Base-by-base conservation (phyloP, 2,329 filamentous ascomycete species). In the Beauveria sp. region DNA sequence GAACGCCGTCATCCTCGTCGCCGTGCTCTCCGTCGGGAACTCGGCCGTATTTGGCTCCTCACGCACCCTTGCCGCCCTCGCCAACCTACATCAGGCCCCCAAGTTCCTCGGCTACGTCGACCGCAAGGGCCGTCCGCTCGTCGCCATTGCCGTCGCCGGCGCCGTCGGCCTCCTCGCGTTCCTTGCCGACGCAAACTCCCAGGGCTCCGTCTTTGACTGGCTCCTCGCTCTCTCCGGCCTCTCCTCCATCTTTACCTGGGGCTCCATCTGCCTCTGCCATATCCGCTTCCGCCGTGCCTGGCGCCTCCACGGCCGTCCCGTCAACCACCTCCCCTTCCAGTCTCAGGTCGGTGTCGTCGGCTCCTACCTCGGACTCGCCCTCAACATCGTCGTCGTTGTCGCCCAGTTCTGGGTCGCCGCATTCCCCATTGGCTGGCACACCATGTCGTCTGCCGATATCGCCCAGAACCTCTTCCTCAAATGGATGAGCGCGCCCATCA, bases 1-100 rank as follows among this genome's bases (percentile, higher is more conserved):
- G 89, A 97, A 98, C 74, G 86, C 86, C n/a, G 91, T 97, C 63
- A 96, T 97, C 72, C 86, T 97, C 70, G 86, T 96, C 64, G 89
- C 93, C 22, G 92, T 96, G 24, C 78, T 97, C 24, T 96, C 91
- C 0, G 93, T 97, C 63, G 92, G 92, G 62, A 97, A 96, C 74
- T 93, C 91, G 7, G 87, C 92, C 64, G 88, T 97, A 63, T 98
- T 96, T 69, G 93, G 92, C 42, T 93, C 91, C 26, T 96, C 91
- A 1, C 87, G 93, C 68, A 97, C 93, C 2, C 84, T 98, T 8
- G 91, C 92, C 28, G 92, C 93, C 3, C 83, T 97, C 2, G 92
- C 93, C 50, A 92, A 96, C 72, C 91, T 96, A 73, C 84, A 86
- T 60, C 91, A 95, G 71, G 92, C 90, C 0, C 92, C 93, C 8